Base-by-base conservation (phyloP, 2,329 filamentous ascomycete genomes). In the Bipolaris oryzae region DNA sequence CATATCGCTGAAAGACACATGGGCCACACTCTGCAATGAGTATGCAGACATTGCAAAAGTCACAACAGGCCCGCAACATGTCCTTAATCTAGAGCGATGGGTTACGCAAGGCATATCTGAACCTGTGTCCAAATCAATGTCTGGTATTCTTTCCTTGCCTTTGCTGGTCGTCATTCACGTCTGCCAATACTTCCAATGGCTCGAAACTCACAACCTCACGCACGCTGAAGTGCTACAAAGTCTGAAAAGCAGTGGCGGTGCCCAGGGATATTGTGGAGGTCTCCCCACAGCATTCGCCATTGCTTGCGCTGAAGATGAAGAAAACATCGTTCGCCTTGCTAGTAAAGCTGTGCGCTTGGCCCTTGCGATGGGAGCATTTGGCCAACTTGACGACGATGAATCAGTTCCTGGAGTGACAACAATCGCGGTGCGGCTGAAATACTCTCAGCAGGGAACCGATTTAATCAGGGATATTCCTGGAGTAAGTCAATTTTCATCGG, bases 111-210 rank as follows among this genome's bases (percentile, higher is more conserved):
- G 63, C 3, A 45, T 56, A 10, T 55, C 64, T 41, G 55, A 49
- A n/a, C 51, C 55, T 16, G 53, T 68, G 4, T 48, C 64, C 25
- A 59, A 57, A 21, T 48, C 47, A 16, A 66, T 62, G 60, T 55
- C 46, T 16, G 41, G 53, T 9, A 55, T 62, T 39, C 20, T 67
- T 15, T 46, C 61, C 3, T 54, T 68, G n/a, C 66, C 66, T 5
- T 46, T 68, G 16, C 42, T 68, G 39, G 51, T 58, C 10, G 39
- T 66, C 33, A 61, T 68, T n/a, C 66, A 68, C 31, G 52, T 57
- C 15, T 55, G 59, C 38, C 66, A 68, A 23, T 68, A 68, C 44
- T 67, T 68, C 49, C 64, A 64, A 28, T 63, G 55, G 42, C 55
- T 68, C 11, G 53, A 62, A 20, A 13, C 50, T 38, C 20, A 54